phyloP scores from a whole-genome alignment of 2,329 filamentous ascomycete genomes.

The Cercospora zeae-maydis region DNA sequence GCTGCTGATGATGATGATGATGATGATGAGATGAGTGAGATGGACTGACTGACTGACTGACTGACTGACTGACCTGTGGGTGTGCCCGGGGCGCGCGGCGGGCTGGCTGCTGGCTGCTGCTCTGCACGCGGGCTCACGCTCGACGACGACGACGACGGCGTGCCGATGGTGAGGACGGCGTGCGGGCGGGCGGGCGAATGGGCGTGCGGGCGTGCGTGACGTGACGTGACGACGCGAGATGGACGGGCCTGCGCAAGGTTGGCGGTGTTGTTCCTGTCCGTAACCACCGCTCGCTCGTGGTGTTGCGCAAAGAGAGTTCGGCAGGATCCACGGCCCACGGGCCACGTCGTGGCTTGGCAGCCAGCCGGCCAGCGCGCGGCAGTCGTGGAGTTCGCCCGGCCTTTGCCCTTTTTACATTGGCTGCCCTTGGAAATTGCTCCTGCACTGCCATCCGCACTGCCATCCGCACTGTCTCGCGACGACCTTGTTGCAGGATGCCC shows the following conservation, averaged over 20 bases:
- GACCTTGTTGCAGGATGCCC: no score
- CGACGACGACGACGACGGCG: neutral
- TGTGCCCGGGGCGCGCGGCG: neutral
- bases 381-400: neutral
- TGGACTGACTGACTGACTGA: neutral
- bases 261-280: neutral
- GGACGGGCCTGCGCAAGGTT: neutral
- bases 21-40: neutral
- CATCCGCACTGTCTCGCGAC: no score
- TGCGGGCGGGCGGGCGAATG: neutral
- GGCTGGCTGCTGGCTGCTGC: neutral
- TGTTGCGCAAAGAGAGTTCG: neutral
- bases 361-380: neutral
- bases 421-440: conserved; percentile 1
- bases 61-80: neutral
- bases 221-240: neutral
- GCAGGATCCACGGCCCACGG: neutral
- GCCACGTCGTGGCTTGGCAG: neutral
- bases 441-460: no score
- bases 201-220: no score
- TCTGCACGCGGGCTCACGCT: neutral
- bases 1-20: no score
- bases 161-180: neutral
- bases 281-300: neutral
- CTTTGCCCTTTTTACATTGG: neutral